Conservation (phyloP, 306 rosid genomes). For the Ormosia emarginata region DNA sequence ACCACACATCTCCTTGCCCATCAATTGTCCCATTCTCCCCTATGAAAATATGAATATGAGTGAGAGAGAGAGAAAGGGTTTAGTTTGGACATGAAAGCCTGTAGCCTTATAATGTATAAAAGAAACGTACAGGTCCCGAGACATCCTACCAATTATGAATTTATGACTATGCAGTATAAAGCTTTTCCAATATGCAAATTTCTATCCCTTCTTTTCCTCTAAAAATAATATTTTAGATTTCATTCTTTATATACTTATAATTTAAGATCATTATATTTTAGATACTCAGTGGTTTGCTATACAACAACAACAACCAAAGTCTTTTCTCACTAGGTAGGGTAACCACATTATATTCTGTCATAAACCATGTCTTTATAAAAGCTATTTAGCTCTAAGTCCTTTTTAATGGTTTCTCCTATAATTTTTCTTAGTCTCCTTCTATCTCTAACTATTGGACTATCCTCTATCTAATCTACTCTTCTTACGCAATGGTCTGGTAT, state of each 20-base stretch:
- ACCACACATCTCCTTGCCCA: constrained; percentile 90
- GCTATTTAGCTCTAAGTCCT: too few species aligned
- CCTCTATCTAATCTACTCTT: too few species aligned
- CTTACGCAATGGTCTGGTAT: not conserved
- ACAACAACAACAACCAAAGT: too few species aligned
- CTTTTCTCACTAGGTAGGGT: too few species aligned
- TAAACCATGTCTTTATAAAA: too few species aligned
- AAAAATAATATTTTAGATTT: not conserved
- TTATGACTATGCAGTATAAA: not conserved
- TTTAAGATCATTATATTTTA: not conserved
- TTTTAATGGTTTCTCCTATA: too few species aligned
- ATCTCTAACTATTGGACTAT: too few species aligned
- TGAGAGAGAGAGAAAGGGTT: not conserved
- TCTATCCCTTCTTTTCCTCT: too few species aligned
- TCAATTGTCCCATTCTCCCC: constrained; percentile 93
- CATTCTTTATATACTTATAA: not conserved
- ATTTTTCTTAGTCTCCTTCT: too few species aligned
- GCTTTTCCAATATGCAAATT: not conserved
- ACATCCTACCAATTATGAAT: not conserved
- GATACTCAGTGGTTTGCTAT: not conserved
- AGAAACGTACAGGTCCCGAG: not conserved
- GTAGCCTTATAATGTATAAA: not conserved
- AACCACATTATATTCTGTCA: too few species aligned
- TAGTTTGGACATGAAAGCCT: not conserved
- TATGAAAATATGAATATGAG: not conserved